These are phyloP conservation scores for Ananas comosus DNA, from an alignment of 176 grass and related monocot genomes.

Conservation along the genomic window DNA sequence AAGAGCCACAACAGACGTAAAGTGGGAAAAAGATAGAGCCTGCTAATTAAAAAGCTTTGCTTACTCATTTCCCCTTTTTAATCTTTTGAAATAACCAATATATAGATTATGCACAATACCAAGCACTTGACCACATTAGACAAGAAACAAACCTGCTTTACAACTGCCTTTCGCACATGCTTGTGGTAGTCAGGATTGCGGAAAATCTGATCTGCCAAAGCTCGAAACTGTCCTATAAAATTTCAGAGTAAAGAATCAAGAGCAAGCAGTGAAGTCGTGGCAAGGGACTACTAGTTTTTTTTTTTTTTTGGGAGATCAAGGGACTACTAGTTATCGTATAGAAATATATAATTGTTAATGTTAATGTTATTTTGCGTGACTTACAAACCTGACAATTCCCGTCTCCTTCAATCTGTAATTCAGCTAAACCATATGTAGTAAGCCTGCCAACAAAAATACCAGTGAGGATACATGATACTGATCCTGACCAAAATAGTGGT, in stretches of 20 bases:
- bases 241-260: background rate
- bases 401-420: slow-evolving; percentile 95
- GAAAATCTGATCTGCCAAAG: slow-evolving; percentile 97
- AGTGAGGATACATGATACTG: slow-evolving; percentile 5
- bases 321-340: too few species aligned
- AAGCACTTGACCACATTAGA: background rate
- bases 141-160: slow-evolving; percentile 57
- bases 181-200: slow-evolving; percentile 91
- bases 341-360: too few species aligned
- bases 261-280: background rate
- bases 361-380: background rate
- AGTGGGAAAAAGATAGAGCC: background rate
- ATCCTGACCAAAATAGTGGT: background rate
- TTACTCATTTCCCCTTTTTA: background rate
- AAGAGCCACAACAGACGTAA: background rate
- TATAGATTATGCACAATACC: background rate
- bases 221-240: slow-evolving; percentile 63
- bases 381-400: slow-evolving; percentile 88
- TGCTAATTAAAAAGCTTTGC: background rate
- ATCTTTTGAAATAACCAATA: slow-evolving; percentile 12
- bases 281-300: too few species aligned
- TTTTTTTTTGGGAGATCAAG: too few species aligned
- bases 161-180: slow-evolving; percentile 63
- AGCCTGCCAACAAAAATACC: slow-evolving; percentile 37
- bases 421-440: slow-evolving; percentile 83